These are phyloP conservation scores for Dictyostelium intermedium DNA, from an alignment of 78 protist species.

Conservation along the genomic window DNA sequence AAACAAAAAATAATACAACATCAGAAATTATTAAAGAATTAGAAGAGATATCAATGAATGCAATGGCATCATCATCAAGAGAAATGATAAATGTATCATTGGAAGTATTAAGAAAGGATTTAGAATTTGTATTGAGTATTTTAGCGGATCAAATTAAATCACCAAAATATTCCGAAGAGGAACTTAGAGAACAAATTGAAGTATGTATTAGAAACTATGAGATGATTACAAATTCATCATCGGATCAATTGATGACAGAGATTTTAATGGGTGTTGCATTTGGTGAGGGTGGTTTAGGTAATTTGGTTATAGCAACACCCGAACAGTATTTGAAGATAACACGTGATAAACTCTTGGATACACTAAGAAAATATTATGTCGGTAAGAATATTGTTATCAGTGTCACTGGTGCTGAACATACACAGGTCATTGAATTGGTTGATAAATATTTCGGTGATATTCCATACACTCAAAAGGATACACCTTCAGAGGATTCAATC, in stretches of 20 bases:
- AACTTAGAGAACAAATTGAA: constrained; percentile 14
- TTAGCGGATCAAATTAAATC: constrained; percentile 38
- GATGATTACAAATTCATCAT: neutral
- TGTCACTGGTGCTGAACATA: constrained; percentile 45
- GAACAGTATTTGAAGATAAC: neutral
- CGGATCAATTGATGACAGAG: constrained; percentile 8
- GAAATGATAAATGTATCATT: constrained; percentile 10
- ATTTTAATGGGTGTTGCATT: constrained; percentile 7
- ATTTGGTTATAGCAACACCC: neutral
- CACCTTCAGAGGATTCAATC: neutral
- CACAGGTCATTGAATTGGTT: neutral
- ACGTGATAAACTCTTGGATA: neutral
- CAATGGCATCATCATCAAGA: neutral
- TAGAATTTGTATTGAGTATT: constrained; percentile 22
- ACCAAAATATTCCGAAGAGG: constrained; percentile 22
- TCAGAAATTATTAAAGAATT: constrained; percentile 21
- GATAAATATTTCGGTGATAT: constrained; percentile 25
- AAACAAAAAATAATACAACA: constrained; percentile 35
- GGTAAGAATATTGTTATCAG: constrained; percentile 60
- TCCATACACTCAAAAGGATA: neutral
- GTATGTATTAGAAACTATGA: neutral
- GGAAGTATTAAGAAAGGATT: constrained; percentile 46
- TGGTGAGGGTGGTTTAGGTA: constrained; percentile 51
- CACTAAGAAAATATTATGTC: neutral
- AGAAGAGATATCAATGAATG: constrained; percentile 35